Conservation (phyloP, 768 basidiomycete species). For the Porpolomopsis calyptriformis region DNA sequence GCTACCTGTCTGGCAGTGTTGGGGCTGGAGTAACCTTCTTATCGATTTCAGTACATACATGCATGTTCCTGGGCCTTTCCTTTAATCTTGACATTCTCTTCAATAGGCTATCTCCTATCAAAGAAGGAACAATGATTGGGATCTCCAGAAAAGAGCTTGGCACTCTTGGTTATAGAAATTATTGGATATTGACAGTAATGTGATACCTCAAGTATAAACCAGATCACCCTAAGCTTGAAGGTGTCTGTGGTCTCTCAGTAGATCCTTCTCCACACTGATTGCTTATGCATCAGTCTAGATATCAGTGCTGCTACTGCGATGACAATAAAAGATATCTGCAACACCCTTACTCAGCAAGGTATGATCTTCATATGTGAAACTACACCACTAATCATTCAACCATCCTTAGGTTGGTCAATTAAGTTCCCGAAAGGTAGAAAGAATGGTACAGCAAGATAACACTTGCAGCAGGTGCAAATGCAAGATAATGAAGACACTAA, state of each 20-base stretch:
- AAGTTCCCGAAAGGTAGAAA: conserved; percentile 59
- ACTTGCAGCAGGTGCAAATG: conserved; percentile 50
- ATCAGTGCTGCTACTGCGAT: conserved; percentile 81
- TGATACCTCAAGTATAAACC: conserved; percentile 55
- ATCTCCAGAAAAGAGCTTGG: conserved; percentile 93
- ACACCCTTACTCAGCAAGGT: conserved; percentile 57
- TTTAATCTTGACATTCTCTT: conserved; percentile 6
- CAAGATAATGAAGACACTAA: conserved; percentile 32
- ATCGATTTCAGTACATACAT: conserved; percentile 98
- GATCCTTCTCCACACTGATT: conserved; percentile 2
- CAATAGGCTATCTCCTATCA: conserved; percentile 83
- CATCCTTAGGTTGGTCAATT: conserved; percentile 70
- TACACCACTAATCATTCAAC: conserved; percentile 43
- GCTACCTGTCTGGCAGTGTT: conserved; percentile 83
- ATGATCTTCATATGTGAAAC: conserved; percentile 57
- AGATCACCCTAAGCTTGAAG: conserved; percentile 60
- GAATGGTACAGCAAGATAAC: conserved; percentile 53
- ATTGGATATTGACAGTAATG: conserved; percentile 88
- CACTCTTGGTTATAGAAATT: conserved; percentile 86
- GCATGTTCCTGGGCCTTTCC: not conserved
- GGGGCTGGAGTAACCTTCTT: conserved; percentile 93
- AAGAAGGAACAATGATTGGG: conserved; percentile 88
- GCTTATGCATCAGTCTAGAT: conserved; percentile 34
- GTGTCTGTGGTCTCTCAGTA: conserved; percentile 25
- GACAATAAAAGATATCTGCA: conserved; percentile 80